These are phyloP conservation scores for Talaromyces thailandensis DNA, from an alignment of 495 filamentous ascomycete species.

Conservation along the genomic window DNA sequence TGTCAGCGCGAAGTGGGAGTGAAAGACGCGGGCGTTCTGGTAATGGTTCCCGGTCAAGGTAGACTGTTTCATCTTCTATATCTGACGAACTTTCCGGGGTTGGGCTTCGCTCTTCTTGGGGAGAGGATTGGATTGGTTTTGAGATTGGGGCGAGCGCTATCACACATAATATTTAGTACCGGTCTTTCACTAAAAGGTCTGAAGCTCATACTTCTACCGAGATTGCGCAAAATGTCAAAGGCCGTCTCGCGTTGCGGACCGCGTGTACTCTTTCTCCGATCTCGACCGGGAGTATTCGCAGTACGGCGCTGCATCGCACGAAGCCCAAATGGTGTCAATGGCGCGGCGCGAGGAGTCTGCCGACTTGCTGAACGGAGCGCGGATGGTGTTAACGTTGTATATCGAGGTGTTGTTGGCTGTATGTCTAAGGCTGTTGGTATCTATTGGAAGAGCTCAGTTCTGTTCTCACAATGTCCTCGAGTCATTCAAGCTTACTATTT, in stretches of 20 bases:
- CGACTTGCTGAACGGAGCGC: slow-evolving; percentile 27
- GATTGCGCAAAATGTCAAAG: slow-evolving; percentile 56
- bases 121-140: slow-evolving; percentile 50
- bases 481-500: neutral
- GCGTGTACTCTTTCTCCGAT: slow-evolving; percentile 55
- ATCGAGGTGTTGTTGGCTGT: slow-evolving; percentile 30
- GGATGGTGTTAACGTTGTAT: slow-evolving; percentile 22
- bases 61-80: slow-evolving; percentile 38
- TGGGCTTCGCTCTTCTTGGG: slow-evolving; percentile 23
- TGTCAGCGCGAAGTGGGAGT: slow-evolving; percentile 52
- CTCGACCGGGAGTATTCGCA: slow-evolving; percentile 66
- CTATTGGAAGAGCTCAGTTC: neutral
- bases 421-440: neutral
- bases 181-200: neutral
- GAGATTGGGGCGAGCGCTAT: slow-evolving; percentile 51
- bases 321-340: slow-evolving; percentile 64
- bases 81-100: slow-evolving; percentile 10
- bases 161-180: slow-evolving; percentile 1
- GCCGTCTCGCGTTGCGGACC: slow-evolving; percentile 63
- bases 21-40: slow-evolving; percentile 57
- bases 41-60: slow-evolving; percentile 56
- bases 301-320: slow-evolving; percentile 64
- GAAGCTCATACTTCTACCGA: slow-evolving; percentile 42
- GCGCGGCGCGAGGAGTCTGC: slow-evolving; percentile 27
- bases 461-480: neutral